A percentile compares a stretch with the other conserved stretches of the same genome.
Evolutionary conservation across 1,139 yeast genomes (phyloP).

Genomic region (Blastobotrys serpentis): DNA sequence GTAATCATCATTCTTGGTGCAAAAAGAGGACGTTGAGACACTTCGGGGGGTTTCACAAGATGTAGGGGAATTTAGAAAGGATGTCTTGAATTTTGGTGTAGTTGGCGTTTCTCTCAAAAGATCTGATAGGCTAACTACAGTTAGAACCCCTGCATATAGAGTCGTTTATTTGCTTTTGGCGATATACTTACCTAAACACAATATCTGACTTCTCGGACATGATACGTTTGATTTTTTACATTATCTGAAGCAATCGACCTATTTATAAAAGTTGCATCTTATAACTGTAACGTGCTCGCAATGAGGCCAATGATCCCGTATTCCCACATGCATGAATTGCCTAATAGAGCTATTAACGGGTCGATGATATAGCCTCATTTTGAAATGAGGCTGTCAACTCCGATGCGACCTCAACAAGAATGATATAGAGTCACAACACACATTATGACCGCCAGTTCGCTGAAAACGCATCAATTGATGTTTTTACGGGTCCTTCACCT

Average conservation of each 20-base stretch:
- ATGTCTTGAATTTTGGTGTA: constrained; percentile 15
- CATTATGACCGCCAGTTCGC: too few species aligned
- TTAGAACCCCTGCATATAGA: background rate
- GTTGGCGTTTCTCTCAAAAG: constrained; percentile 18
- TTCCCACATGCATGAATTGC: background rate
- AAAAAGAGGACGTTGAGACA: background rate
- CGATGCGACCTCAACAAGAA: too few species aligned
- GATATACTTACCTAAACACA: constrained; percentile 9
- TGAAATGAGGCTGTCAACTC: constrained; percentile 5
- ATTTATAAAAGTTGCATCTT: background rate
- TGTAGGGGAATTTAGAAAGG: constrained; percentile 6
- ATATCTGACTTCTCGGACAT: constrained; percentile 3
- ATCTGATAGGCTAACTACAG: constrained; percentile 17
- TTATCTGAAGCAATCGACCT: background rate
- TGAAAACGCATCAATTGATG: too few species aligned
- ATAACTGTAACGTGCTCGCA: too few species aligned
- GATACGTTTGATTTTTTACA: background rate
- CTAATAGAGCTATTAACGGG: too few species aligned
- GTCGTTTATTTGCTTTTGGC: too few species aligned
- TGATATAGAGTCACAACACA: too few species aligned
- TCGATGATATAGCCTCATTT: background rate
- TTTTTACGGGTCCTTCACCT: too few species aligned
- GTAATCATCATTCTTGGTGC: constrained; percentile 1
- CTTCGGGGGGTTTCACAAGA: background rate
- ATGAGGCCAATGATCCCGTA: background rate